Conservation (phyloP, 2,329 filamentous ascomycete genomes). For the Alternaria brassicae region DNA sequence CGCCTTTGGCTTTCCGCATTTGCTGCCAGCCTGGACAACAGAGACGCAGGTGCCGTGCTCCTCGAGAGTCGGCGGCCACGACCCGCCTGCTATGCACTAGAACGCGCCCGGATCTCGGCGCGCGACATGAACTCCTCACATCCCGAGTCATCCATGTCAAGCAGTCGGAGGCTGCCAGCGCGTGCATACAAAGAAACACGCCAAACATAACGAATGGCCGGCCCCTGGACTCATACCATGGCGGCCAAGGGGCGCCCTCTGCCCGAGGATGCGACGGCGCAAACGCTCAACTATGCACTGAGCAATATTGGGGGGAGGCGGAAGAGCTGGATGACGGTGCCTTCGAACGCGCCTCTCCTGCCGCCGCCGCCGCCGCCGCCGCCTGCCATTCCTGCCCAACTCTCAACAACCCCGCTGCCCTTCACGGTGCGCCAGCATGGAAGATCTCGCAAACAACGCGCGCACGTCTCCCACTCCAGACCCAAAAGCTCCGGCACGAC, state of each 20-base stretch:
- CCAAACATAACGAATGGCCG: background rate
- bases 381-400: background rate
- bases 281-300: constrained; percentile 38
- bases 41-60: background rate
- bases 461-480: background rate
- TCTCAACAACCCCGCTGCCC: constrained; percentile 1
- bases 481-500: background rate
- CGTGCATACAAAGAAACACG: background rate
- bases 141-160: constrained; percentile 12
- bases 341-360: background rate
- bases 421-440: constrained; percentile 14
- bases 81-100: background rate
- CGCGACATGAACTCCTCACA: constrained; percentile 30
- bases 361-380: no score
- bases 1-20: background rate
- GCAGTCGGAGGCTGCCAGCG: constrained; percentile 13
- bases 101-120: background rate
- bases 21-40: background rate
- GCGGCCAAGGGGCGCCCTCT: constrained; percentile 4
- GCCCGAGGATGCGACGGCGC: constrained; percentile 22
- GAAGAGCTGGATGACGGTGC: constrained; percentile 43
- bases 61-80: background rate
- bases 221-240: constrained; percentile 16
- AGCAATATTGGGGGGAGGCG: constrained; percentile 40
- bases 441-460: constrained; percentile 18